Evolutionary conservation across 129 eudicot species (phyloP).

Genomic region (Centella asiatica): DNA sequence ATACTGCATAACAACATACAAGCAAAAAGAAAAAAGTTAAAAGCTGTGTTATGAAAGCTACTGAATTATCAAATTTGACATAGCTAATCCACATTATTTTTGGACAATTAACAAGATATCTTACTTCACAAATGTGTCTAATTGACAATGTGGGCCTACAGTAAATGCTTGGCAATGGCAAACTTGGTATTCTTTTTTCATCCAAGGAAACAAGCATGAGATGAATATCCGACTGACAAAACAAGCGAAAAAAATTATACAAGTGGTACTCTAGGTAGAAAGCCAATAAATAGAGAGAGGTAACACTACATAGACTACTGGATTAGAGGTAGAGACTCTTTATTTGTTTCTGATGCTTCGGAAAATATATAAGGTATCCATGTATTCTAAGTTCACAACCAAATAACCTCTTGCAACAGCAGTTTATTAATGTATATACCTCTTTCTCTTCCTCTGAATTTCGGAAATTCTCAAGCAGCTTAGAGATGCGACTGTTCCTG

Average conservation of each 20-base stretch:
- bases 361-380: not conserved
- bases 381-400: not conserved
- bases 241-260: conserved; percentile 5
- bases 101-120: not conserved
- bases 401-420: too few relatives aligned
- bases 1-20: conserved; percentile 34
- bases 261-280: conserved; percentile 1
- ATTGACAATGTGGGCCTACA: conserved; percentile 45
- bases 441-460: conserved; percentile 31
- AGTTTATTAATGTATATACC: conserved; percentile 39
- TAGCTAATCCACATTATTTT: too few relatives aligned
- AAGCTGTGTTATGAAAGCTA: not conserved
- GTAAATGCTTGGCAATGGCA: conserved; percentile 33
- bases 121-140: conserved; percentile 44
- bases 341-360: not conserved
- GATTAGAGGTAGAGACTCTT: not conserved
- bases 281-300: not conserved
- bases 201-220: conserved; percentile 48
- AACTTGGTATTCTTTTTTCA: conserved; percentile 37
- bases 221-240: conserved; percentile 39
- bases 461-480: conserved; percentile 47
- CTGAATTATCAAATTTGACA: not conserved
- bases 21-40: not conserved
- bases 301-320: not conserved
- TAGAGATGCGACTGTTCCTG: conserved; percentile 35